Evolutionary conservation across 768 basidiomycete species (phyloP), one percentile per base, ranked within the genome.

Genomic region (Kwoniella sp.): DNA sequence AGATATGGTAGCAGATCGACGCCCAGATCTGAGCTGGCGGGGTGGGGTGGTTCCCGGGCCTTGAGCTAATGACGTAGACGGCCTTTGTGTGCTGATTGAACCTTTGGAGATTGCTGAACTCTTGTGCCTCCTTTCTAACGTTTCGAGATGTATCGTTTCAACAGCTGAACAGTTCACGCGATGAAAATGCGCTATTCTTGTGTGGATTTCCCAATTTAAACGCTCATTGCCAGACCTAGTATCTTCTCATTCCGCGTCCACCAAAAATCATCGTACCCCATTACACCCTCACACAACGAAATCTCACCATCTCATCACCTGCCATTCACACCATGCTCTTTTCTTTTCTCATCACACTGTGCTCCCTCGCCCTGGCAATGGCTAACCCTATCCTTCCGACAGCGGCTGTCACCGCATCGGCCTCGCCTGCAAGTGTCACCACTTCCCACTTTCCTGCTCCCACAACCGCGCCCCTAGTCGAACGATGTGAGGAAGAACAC

Each of bases 401-500:
- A 4, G 40, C 40, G 3, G 17, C 8, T 19, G 40, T 44, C 27
- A 51, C 56, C 15, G 17, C 58, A 1, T 46, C 53, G 22, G 44
- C 52, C 36, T 33, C 60, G 30, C 60, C 58, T 12, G 37, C 56
- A 19, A 26, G 57, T 22, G 19, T 55, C 29, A 17, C 44, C 5
- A 24, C 55, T 22, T 29, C 49, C 36, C 47, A 26, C 21, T 40
- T 37, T n/a, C 12, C 60, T 36, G 25, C 47, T 15, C 26, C 61
- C 1, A 49, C 61, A 21, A 10, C 21, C 13, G 22, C 56, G 12
- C 37, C 56, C n/a, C 17, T 49, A 24, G 33, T 36, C 19, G 49
- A 65, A 22, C 53, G 73, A 52, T 75, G 73, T 30, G 61, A 65
- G 22, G 52, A 36, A n/a, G 60, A 66, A 10, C 47, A 56, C 21